Conservation (phyloP, 495 filamentous ascomycete species). For the Aspergillus bertholletiae region DNA sequence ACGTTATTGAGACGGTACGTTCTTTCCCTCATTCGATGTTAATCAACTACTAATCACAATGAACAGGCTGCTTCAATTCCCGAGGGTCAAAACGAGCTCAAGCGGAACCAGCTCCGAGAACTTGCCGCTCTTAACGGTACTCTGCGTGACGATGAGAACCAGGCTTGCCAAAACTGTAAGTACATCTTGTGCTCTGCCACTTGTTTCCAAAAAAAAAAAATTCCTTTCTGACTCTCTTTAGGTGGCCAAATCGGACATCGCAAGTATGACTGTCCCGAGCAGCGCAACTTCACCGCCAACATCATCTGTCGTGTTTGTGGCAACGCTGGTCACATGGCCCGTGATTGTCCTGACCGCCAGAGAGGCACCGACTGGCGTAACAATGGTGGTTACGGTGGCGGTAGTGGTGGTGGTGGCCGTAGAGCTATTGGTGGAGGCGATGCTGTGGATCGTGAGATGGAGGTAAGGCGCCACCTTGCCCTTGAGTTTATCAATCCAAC, state of each 20-base stretch:
- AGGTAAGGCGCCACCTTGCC: slow-evolving; percentile 56
- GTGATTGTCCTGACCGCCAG: slow-evolving; percentile 90
- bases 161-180: slow-evolving; percentile 97
- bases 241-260: slow-evolving; percentile 96
- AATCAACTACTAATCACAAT: not conserved
- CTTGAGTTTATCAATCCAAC: slow-evolving; percentile 8
- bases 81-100: slow-evolving; percentile 96
- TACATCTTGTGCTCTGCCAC: slow-evolving; percentile 5
- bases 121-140: slow-evolving; percentile 97
- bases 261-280: slow-evolving; percentile 98
- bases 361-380: slow-evolving; percentile 91
- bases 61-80: slow-evolving; percentile 91
- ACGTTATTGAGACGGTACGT: slow-evolving; percentile 94
- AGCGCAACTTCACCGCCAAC: slow-evolving; percentile 95
- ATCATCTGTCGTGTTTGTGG: slow-evolving; percentile 99
- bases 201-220: no score
- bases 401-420: slow-evolving; percentile 43
- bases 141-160: slow-evolving; percentile 96
- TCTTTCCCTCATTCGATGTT: slow-evolving; percentile 7
- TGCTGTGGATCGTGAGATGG: slow-evolving; percentile 89
- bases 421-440: slow-evolving; percentile 73
- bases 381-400: slow-evolving; percentile 45
- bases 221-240: slow-evolving; percentile 24
- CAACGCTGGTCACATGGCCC: slow-evolving; percentile 88
- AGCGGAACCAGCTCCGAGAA: slow-evolving; percentile 96